A percentile compares a stretch with the other conserved stretches of the same genome.
Conservation (phyloP, 306 rosid genomes). For the Boehmeria nivea region DNA sequence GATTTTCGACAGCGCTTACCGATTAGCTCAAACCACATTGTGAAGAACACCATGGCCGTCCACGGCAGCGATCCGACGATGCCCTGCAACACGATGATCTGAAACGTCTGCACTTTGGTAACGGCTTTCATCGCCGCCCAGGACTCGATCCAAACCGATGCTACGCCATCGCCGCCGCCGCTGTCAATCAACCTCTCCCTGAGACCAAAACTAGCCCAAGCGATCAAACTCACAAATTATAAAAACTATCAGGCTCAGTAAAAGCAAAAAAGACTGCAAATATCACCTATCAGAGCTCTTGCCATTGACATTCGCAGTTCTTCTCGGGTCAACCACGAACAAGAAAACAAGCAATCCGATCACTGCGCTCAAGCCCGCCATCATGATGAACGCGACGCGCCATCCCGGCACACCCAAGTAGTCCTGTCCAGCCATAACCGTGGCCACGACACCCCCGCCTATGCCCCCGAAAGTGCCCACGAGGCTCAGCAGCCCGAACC, state of each 20-base stretch:
- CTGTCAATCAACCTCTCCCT: slow-evolving; percentile 47
- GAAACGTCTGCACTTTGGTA: slow-evolving; percentile 74
- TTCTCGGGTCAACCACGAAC: slow-evolving; percentile 74
- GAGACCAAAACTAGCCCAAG: slow-evolving; percentile 18
- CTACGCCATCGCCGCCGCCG: slow-evolving; percentile 34
- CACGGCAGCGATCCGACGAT: slow-evolving; percentile 92
- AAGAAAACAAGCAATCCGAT: slow-evolving; percentile 72
- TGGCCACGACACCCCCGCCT: slow-evolving; percentile 95
- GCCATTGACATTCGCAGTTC: slow-evolving; percentile 16
- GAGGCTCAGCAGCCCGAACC: slow-evolving; percentile 78
- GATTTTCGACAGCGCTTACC: slow-evolving; percentile 42
- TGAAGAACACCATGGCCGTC: slow-evolving; percentile 99
- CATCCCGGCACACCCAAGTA: slow-evolving; percentile 77
- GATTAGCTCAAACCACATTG: slow-evolving; percentile 96
- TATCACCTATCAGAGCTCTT: slow-evolving; percentile 48
- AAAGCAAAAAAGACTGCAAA: too few species aligned
- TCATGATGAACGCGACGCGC: slow-evolving; percentile 74
- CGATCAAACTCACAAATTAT: too few species aligned
- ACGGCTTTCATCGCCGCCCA: slow-evolving; percentile 79
- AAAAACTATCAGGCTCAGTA: too few species aligned
- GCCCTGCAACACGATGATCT: slow-evolving; percentile 87
- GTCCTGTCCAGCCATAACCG: slow-evolving; percentile 83
- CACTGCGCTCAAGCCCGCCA: slow-evolving; percentile 74
- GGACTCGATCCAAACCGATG: slow-evolving; percentile 67
- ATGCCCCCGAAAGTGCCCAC: slow-evolving; percentile 78